phyloP scores from a whole-genome alignment of 306 rosid genomes.

The Heteromeles arbutifolia region DNA sequence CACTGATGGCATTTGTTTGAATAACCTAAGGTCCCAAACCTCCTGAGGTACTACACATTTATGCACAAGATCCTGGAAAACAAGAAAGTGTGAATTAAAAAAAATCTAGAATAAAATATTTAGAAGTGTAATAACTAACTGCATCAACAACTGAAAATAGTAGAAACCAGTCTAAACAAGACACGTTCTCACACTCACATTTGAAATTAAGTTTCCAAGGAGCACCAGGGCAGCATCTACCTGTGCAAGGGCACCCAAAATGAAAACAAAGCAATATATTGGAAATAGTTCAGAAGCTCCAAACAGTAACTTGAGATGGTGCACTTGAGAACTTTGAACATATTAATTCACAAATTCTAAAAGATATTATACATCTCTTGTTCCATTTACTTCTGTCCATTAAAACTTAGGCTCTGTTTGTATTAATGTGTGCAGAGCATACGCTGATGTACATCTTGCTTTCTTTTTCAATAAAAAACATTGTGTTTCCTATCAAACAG shows the following conservation, averaged over 20 bases:
- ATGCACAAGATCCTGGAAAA: constrained; percentile 52
- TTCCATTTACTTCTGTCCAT: not conserved
- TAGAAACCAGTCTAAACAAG: not conserved
- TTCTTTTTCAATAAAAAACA: not conserved
- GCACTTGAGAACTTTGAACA: not conserved
- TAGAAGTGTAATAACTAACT: not conserved
- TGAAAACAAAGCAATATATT: constrained; percentile 11
- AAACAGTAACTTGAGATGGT: not conserved
- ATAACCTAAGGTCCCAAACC: constrained; percentile 82
- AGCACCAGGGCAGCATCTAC: constrained; percentile 76
- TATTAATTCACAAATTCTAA: not conserved
- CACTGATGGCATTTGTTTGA: constrained; percentile 67
- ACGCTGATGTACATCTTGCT: not conserved
- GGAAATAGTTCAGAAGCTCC: not conserved
- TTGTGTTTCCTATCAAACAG: not conserved
- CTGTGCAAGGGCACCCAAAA: constrained; percentile 41
- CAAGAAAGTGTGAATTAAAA: constrained; percentile 25
- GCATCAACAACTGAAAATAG: not conserved
- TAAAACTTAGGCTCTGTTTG: not conserved
- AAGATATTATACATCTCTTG: not conserved
- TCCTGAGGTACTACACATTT: constrained; percentile 71
- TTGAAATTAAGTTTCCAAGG: constrained; percentile 69
- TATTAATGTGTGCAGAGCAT: not conserved
- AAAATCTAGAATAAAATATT: not conserved
- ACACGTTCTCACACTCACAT: constrained; percentile 50